A percentile compares a stretch with the other conserved stretches of the same genome.
phyloP scores from a whole-genome alignment of 441 rosid species.

The Eutrema salsugineum region DNA sequence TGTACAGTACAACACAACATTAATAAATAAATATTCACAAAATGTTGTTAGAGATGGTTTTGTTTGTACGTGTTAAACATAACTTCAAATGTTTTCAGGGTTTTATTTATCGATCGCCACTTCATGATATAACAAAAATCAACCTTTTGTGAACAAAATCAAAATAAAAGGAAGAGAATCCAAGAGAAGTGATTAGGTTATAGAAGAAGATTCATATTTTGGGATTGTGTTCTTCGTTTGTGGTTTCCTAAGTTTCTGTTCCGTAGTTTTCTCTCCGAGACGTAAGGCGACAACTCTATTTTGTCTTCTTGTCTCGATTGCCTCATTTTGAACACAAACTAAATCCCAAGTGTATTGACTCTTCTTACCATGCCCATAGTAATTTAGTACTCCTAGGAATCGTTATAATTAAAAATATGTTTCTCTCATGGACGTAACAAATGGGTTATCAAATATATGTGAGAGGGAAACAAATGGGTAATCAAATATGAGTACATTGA shows the following conservation, averaged over 20 bases:
- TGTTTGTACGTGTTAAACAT: background rate
- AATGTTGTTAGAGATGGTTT: background rate
- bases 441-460: background rate
- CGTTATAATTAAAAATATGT: background rate
- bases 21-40: background rate
- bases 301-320: constrained; percentile 24
- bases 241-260: constrained; percentile 23
- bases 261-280: constrained; percentile 34
- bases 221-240: constrained; percentile 30
- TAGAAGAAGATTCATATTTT: constrained; percentile 33
- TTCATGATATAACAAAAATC: background rate
- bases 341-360: constrained; percentile 5
- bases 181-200: constrained; percentile 11
- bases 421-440: background rate
- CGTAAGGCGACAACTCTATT: constrained; percentile 24
- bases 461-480: constrained; percentile 14
- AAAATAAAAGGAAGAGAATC: constrained; percentile 7
- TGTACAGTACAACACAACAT: background rate
- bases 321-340: constrained; percentile 16
- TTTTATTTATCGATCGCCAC: background rate
- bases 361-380: constrained; percentile 8
- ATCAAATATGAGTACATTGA: background rate
- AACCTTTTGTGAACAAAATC: background rate
- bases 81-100: background rate
- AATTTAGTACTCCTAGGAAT: background rate